These are phyloP conservation scores for Lactifluus echinatus DNA, from an alignment of 768 basidiomycete species.

Conservation along the genomic window DNA sequence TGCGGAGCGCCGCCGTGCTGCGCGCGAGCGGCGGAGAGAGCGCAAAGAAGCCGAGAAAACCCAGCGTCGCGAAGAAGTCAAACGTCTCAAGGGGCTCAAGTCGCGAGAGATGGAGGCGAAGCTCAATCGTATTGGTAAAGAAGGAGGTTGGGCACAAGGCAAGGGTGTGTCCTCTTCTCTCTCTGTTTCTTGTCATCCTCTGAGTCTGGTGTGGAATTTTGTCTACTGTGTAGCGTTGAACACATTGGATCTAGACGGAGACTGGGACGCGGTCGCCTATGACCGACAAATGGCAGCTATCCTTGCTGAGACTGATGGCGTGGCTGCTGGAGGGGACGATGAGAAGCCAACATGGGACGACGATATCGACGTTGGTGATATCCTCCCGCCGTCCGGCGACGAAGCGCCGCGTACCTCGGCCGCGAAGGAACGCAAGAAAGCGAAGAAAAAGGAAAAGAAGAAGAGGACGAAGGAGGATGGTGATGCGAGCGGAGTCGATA, in stretches of 20 bases:
- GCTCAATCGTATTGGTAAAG: conserved; percentile 60
- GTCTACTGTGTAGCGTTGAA: conserved; percentile 43
- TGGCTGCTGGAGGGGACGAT: conserved; percentile 27
- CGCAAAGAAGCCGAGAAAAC: conserved; percentile 72
- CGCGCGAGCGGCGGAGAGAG: conserved; percentile 67
- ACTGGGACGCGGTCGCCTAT: conserved; percentile 85
- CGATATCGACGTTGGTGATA: conserved; percentile 75
- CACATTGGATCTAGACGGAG: conserved; percentile 78
- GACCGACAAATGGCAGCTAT: conserved; percentile 75
- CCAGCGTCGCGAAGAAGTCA: conserved; percentile 72
- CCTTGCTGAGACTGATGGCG: conserved; percentile 48
- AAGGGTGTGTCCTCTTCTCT: conserved; percentile 19
- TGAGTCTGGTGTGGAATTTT: conserved; percentile 1
- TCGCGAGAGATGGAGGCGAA: conserved; percentile 71
- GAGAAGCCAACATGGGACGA: conserved; percentile 90
- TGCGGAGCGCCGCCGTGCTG: conserved; percentile 55
- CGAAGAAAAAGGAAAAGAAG: conserved; percentile 50
- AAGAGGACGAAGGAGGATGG: conserved; percentile 40
- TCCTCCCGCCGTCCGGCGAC: conserved; percentile 33
- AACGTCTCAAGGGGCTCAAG: conserved; percentile 75
- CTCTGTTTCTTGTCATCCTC: background rate
- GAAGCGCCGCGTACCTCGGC: conserved; percentile 7
- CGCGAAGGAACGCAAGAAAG: conserved; percentile 19
- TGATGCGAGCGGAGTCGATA: conserved; percentile 39
- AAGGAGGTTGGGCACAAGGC: conserved; percentile 47